Evolutionary conservation across 129 eudicot genomes (phyloP).

Genomic region (Logfia minima): DNA sequence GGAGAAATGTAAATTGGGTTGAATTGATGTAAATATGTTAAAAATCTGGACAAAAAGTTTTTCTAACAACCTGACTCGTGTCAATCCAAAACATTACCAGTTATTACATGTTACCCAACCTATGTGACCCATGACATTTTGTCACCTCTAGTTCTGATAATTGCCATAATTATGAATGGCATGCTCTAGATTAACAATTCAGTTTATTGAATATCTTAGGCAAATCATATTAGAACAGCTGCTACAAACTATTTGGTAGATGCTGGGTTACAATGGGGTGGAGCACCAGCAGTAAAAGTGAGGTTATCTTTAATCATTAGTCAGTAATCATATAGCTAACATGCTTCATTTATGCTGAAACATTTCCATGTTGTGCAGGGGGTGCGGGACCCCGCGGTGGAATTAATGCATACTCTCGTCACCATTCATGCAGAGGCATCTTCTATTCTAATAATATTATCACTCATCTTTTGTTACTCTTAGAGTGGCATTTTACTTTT

Average conservation of each 20-base stretch:
- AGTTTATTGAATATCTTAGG: conserved; percentile 38
- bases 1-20: background rate
- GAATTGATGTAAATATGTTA: too few species aligned
- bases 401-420: conserved; percentile 75
- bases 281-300: conserved; percentile 87
- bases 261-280: conserved; percentile 94
- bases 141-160: background rate
- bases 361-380: conserved; percentile 47
- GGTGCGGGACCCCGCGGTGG: conserved; percentile 88
- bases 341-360: conserved; percentile 13
- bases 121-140: background rate
- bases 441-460: background rate
- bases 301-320: conserved; percentile 18
- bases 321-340: background rate
- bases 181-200: background rate
- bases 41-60: background rate
- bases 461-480: background rate
- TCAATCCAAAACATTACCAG: too few species aligned
- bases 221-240: conserved; percentile 66
- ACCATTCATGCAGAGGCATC: conserved; percentile 91
- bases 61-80: too few species aligned
- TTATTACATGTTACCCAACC: background rate
- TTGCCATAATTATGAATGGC: background rate
- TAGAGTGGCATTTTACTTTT: background rate
- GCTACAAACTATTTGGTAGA: conserved; percentile 77